phyloP scores from a whole-genome alignment of 1,139 yeast genomes.

The Pichia sp. region DNA sequence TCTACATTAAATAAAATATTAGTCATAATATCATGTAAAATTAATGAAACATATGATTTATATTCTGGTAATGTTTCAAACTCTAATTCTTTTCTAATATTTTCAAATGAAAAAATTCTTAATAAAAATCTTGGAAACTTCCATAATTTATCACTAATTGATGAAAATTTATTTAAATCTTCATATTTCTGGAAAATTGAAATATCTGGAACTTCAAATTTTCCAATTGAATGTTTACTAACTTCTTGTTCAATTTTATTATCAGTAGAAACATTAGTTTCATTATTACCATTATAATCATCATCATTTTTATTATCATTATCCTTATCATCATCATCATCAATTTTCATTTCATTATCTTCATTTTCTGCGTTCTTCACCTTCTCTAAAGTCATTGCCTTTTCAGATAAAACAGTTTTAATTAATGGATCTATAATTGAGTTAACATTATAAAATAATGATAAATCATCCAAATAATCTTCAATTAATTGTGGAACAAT shows the following conservation, averaged over 20 bases:
- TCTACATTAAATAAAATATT: conserved; percentile 78
- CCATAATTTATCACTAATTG: conserved; percentile 43
- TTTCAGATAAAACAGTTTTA: conserved; percentile 12
- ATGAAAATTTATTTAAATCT: conserved; percentile 26
- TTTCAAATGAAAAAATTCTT: conserved; percentile 52
- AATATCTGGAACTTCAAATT: conserved; percentile 40
- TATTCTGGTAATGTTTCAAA: conserved; percentile 72
- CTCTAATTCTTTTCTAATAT: conserved; percentile 24
- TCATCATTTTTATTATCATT: conserved; percentile 2
- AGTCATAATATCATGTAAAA: conserved; percentile 68
- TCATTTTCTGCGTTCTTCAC: conserved; percentile 1
- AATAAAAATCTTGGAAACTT: conserved; percentile 54
- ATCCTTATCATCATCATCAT: conserved; percentile 30
- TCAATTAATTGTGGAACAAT: conserved; percentile 8
- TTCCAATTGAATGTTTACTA: conserved; percentile 38
- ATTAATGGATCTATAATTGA: conserved; percentile 16
- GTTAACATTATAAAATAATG: conserved; percentile 21
- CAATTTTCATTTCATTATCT: conserved; percentile 17
- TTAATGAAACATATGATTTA: conserved; percentile 50
- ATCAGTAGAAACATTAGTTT: background rate
- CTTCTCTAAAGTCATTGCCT: conserved; percentile 1
- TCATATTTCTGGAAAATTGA: conserved; percentile 33
- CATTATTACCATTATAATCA: too few relatives aligned
- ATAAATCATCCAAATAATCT: conserved; percentile 21
- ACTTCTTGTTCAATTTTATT: background rate